A percentile compares a stretch with the other conserved stretches of the same genome.
Conservation (phyloP, 164 flowering plant genomes). For the Tetracentron sinense region DNA sequence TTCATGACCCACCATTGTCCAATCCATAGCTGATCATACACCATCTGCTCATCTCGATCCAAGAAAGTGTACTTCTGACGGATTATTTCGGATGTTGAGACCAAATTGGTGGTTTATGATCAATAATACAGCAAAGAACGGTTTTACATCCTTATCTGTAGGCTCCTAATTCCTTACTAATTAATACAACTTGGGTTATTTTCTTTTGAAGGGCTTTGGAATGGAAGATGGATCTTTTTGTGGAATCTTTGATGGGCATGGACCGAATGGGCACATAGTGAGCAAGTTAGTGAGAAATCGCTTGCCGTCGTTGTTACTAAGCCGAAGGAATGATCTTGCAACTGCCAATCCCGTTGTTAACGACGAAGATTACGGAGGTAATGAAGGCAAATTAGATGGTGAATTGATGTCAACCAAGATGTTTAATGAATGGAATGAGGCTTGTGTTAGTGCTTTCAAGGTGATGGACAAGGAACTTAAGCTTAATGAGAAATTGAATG, state of each 20-base stretch:
- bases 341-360: neutral
- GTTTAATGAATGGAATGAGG: constrained; percentile 52
- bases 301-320: constrained; percentile 28
- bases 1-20: neutral
- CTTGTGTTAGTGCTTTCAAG: constrained; percentile 54
- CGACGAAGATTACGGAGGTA: neutral
- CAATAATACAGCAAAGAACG: neutral
- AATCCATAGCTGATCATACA: neutral
- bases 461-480: constrained; percentile 82
- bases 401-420: constrained; percentile 15
- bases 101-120: too few species aligned
- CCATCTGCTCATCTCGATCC: neutral
- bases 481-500: constrained; percentile 54
- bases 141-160: neutral
- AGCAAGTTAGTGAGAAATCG: constrained; percentile 63
- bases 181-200: neutral
- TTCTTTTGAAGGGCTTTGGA: constrained; percentile 54
- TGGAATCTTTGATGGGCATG: constrained; percentile 94
- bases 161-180: neutral
- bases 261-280: constrained; percentile 65
- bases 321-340: constrained; percentile 33
- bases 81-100: neutral
- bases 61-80: neutral
- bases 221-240: constrained; percentile 48
- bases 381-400: constrained; percentile 12